A percentile compares a stretch with the other conserved stretches of the same genome.
phyloP scores from a whole-genome alignment of 306 rosid species.

The Notholithocarpus densiflorus region DNA sequence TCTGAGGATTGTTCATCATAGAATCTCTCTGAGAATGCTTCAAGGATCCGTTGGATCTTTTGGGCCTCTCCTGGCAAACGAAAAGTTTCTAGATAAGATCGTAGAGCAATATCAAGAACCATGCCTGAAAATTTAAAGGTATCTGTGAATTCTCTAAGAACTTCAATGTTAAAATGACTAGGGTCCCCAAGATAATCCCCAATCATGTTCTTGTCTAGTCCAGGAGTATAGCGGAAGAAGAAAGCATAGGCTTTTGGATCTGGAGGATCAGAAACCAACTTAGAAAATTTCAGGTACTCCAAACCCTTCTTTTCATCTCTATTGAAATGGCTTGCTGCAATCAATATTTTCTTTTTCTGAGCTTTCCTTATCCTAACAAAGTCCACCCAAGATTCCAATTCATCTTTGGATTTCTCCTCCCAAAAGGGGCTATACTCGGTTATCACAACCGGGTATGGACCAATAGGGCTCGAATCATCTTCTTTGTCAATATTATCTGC shows the following conservation, averaged over 20 bases:
- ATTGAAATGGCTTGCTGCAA: constrained; percentile 81
- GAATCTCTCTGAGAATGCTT: constrained; percentile 73
- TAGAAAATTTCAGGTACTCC: constrained; percentile 65
- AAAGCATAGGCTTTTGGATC: constrained; percentile 62
- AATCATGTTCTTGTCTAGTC: constrained; percentile 63
- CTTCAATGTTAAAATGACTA: constrained; percentile 61
- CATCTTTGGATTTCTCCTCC: constrained; percentile 55
- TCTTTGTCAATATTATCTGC: constrained; percentile 74
- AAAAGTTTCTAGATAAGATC: constrained; percentile 76
- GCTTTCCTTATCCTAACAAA: constrained; percentile 56
- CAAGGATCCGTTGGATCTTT: constrained; percentile 79
- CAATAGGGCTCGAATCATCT: constrained; percentile 38
- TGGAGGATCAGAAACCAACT: constrained; percentile 66
- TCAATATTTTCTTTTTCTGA: constrained; percentile 62
- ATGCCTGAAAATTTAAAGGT: constrained; percentile 70
- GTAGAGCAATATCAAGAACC: constrained; percentile 73
- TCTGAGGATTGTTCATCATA: constrained; percentile 63
- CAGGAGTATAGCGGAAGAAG: constrained; percentile 75
- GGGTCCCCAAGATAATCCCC: constrained; percentile 97
- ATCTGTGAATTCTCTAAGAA: constrained; percentile 67
- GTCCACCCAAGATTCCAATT: constrained; percentile 54
- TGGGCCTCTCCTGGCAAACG: constrained; percentile 89
- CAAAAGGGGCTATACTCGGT: constrained; percentile 62
- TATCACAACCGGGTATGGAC: constrained; percentile 37
- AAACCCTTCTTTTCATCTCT: constrained; percentile 86